Evolutionary conservation across 1,284 basidiomycete genomes (phyloP).

Genomic region (Filobasidium uniguttulatum): DNA sequence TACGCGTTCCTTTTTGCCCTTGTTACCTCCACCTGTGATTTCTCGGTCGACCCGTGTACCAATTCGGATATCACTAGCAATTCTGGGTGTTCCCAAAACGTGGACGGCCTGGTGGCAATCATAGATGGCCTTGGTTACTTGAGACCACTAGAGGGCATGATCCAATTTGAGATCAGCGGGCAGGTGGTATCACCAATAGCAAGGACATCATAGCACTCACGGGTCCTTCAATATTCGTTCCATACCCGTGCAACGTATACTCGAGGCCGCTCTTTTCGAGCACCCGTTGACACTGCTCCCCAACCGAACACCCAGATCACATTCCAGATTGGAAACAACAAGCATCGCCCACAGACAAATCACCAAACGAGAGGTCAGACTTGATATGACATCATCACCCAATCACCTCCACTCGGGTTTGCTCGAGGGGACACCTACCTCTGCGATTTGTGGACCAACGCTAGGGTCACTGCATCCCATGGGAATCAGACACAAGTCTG

Average conservation of each 20-base stretch:
- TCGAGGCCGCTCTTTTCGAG: constrained; percentile 66
- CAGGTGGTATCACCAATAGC: no score
- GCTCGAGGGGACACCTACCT: constrained; percentile 12
- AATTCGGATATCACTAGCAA: constrained; percentile 71
- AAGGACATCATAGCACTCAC: no score
- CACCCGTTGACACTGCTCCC: constrained; percentile 53
- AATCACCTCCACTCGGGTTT: no score
- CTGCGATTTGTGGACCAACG: constrained; percentile 39
- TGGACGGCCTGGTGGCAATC: constrained; percentile 82
- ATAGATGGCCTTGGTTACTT: constrained; percentile 46
- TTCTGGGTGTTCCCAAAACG: constrained; percentile 37
- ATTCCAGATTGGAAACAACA: no score
- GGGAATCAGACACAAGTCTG: constrained; percentile 35
- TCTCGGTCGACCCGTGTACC: constrained; percentile 68
- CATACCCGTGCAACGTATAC: constrained; percentile 39
- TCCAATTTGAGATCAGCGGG: background rate
- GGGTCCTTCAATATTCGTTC: constrained; percentile 76
- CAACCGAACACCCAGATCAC: no score
- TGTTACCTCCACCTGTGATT: constrained; percentile 56
- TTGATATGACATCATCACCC: no score
- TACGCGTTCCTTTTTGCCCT: constrained; percentile 61
- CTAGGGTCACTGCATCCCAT: constrained; percentile 33
- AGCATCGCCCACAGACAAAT: no score
- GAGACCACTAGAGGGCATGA: constrained; percentile 44
- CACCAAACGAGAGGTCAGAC: no score